phyloP scores from a whole-genome alignment of 768 basidiomycete species.

The Rhizopogon salebrosus region DNA sequence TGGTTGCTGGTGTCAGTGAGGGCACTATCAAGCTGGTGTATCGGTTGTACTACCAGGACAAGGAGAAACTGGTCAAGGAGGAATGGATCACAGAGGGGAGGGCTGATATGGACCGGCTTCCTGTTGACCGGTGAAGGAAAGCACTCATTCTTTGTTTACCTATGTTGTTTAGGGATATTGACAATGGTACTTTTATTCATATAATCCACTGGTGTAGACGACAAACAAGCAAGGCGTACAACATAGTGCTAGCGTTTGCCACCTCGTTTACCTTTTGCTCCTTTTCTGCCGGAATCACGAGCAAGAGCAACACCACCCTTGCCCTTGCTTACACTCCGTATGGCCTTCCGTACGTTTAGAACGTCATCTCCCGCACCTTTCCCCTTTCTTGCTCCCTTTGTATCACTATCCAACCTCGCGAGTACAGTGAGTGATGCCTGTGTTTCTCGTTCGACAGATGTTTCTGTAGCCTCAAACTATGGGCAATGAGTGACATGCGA shows the following conservation, averaged over 20 bases:
- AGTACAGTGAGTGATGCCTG: constrained; percentile 71
- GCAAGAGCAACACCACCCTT: constrained; percentile 58
- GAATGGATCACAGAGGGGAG: constrained; percentile 82
- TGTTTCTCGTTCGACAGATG: constrained; percentile 60
- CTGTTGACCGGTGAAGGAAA: constrained; percentile 17
- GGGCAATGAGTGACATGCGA: constrained; percentile 1
- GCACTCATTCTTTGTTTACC: background rate
- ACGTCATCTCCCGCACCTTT: constrained; percentile 40
- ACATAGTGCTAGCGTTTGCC: constrained; percentile 18
- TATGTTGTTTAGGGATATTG: background rate
- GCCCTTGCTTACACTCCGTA: constrained; percentile 69
- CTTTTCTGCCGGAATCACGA: constrained; percentile 30
- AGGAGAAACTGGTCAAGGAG: constrained; percentile 75
- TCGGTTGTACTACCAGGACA: constrained; percentile 66
- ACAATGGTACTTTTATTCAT: background rate
- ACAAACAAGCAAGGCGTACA: too few relatives aligned
- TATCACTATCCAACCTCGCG: constrained; percentile 66
- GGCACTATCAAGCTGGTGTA: constrained; percentile 92
- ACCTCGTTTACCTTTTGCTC: constrained; percentile 22
- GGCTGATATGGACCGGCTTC: constrained; percentile 38
- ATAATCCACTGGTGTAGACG: background rate
- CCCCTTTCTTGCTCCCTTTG: constrained; percentile 48
- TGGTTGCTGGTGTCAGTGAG: constrained; percentile 91
- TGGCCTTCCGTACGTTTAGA: constrained; percentile 86
- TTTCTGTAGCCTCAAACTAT: constrained; percentile 84